Percentiles rank a stretch among this genome's conserved stretches.
phyloP scores from a whole-genome alignment of 2,329 filamentous ascomycete genomes.

The Fusarium multiceps region DNA sequence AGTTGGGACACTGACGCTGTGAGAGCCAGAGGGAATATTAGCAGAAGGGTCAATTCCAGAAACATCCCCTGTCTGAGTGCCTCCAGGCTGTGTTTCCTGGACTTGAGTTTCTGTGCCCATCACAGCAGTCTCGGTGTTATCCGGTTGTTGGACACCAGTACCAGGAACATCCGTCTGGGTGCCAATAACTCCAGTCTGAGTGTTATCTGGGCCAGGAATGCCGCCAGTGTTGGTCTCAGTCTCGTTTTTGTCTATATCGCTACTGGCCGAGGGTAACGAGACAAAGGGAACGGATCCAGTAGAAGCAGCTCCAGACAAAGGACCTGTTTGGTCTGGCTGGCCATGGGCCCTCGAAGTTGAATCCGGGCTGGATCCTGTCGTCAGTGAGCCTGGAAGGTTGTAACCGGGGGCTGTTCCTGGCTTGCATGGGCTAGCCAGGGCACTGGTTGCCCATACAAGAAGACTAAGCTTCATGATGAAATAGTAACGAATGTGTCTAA shows the following conservation, averaged over 20 bases:
- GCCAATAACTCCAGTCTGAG: not conserved
- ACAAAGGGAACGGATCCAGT: not conserved
- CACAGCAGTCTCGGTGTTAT: not conserved
- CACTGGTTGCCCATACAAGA: not conserved
- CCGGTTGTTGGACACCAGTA: not conserved
- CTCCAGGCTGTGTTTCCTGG: not conserved
- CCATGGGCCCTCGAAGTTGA: not conserved
- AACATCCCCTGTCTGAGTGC: not conserved
- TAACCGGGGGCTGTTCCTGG: not conserved
- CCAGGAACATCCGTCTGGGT: not conserved
- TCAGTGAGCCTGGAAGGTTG: not conserved
- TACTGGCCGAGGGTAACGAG: not conserved
- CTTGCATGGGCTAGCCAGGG: not conserved
- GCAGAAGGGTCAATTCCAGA: not conserved
- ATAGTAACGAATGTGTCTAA: not conserved
- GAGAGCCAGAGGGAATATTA: not conserved
- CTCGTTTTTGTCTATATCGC: not conserved
- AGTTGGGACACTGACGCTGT: not conserved
- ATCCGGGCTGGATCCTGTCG: not conserved
- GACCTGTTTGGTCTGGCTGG: not conserved
- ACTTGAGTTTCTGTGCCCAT: not conserved
- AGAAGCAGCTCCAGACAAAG: not conserved
- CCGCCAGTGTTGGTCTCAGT: no score
- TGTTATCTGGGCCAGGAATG: not conserved
- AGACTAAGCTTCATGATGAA: not conserved